A percentile compares a stretch with the other conserved stretches of the same genome.
phyloP scores from a whole-genome alignment of 495 filamentous ascomycete species.

The Penicillium soppii region DNA sequence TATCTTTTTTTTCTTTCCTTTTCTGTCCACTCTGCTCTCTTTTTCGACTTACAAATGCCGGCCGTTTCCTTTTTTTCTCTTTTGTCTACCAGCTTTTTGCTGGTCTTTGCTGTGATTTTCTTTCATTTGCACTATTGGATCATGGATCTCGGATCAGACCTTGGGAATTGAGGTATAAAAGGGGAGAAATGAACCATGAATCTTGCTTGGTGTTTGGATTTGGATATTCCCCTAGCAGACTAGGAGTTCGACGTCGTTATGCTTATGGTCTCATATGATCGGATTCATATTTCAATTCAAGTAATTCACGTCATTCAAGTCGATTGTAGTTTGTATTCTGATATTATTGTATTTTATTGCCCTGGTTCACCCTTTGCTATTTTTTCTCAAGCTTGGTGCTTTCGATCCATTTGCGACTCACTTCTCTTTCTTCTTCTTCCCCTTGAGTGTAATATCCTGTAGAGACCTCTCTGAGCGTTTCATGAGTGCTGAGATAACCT shows the following conservation, averaged over 20 bases:
- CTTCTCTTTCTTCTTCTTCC: too few species aligned
- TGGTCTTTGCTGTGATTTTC: constrained; percentile 5
- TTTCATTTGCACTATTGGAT: background rate
- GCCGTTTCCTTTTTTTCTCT: constrained; percentile 9
- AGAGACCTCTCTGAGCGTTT: too few species aligned
- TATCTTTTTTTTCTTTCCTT: constrained; percentile 2
- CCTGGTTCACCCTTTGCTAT: too few species aligned
- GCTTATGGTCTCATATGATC: constrained; percentile 7
- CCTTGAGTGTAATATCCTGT: too few species aligned
- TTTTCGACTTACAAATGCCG: constrained; percentile 22
- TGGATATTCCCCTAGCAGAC: constrained; percentile 8
- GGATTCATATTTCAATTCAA: constrained; percentile 1
- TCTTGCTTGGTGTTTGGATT: background rate
- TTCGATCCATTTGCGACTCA: too few species aligned
- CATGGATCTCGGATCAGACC: background rate
- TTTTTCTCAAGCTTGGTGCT: too few species aligned
- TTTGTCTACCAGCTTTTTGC: constrained; percentile 2
- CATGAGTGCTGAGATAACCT: too few species aligned
- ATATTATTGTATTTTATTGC: too few species aligned
- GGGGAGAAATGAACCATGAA: background rate
- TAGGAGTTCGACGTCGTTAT: constrained; percentile 11
- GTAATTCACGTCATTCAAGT: too few species aligned
- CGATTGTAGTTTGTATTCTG: too few species aligned
- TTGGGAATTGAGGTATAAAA: background rate
- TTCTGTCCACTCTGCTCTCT: constrained; percentile 1